Conservation (phyloP, 371 early-diverging fungal genomes). For the Capillidium heterosporum region DNA sequence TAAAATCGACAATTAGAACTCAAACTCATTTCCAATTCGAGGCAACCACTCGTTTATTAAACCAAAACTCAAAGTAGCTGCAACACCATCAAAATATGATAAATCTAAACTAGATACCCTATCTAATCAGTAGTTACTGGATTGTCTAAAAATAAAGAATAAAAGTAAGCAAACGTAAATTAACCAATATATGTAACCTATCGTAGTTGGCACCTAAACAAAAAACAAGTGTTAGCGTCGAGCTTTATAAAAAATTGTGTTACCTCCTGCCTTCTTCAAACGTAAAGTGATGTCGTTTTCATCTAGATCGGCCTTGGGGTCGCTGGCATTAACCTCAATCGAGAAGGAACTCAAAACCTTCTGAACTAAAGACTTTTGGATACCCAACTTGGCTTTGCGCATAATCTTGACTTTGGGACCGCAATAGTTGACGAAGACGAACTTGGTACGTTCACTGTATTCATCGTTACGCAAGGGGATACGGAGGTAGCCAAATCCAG, state of each 20-base stretch:
- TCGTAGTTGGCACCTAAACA: constrained; percentile 33
- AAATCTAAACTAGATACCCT: no score
- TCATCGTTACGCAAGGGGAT: constrained; percentile 69
- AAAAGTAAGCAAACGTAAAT: neutral
- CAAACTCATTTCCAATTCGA: no score
- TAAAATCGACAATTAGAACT: no score
- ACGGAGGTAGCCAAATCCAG: constrained; percentile 4
- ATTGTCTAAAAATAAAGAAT: constrained; percentile 2
- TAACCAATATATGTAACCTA: constrained; percentile 29
- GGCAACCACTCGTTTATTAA: no score
- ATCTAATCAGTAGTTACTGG: constrained; percentile 3
- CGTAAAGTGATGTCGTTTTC: constrained; percentile 28
- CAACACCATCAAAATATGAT: no score
- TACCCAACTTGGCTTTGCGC: constrained; percentile 66
- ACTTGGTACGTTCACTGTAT: constrained; percentile 49
- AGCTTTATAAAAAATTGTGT: neutral
- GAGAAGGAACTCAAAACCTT: constrained; percentile 41
- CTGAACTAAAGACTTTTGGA: constrained; percentile 67
- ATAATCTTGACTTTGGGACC: constrained; percentile 65
- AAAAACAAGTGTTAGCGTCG: neutral
- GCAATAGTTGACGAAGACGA: constrained; percentile 57
- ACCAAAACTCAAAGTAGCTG: no score
- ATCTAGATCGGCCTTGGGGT: constrained; percentile 19
- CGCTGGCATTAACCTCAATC: constrained; percentile 50
- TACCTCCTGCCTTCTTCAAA: constrained; percentile 41